These are phyloP conservation scores for Sphagnum fallax DNA, from an alignment of 228 moss, liverwort and hornwort species.

Conservation along the genomic window DNA sequence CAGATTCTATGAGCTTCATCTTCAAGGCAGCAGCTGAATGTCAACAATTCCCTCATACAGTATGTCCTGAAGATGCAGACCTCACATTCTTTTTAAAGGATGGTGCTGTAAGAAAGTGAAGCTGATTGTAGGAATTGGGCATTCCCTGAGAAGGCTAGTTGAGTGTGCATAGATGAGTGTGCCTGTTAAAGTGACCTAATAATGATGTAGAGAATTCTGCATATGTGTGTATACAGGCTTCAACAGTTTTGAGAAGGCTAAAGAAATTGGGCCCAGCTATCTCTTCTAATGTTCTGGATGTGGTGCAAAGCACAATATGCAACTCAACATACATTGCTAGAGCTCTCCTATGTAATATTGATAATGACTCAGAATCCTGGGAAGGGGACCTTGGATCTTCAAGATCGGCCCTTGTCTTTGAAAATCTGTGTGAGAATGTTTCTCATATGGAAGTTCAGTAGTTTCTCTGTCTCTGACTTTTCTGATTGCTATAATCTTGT, in stretches of 20 bases:
- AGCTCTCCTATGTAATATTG: slow-evolving; percentile 82
- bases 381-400: slow-evolving; percentile 70
- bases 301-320: slow-evolving; percentile 86
- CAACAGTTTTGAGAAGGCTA: slow-evolving; percentile 73
- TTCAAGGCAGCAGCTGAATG: slow-evolving; percentile 88
- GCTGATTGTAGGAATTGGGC: too few species aligned
- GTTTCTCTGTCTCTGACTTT: too few species aligned
- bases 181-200: too few species aligned
- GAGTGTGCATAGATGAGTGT: too few species aligned
- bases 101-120: too few species aligned
- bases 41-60: slow-evolving; percentile 75
- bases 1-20: slow-evolving; percentile 80
- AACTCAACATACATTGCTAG: slow-evolving; percentile 76
- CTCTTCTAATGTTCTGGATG: slow-evolving; percentile 80
- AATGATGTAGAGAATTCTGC: neutral
- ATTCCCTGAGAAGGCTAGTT: too few species aligned
- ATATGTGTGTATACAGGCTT: slow-evolving; percentile 42
- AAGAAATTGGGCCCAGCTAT: slow-evolving; percentile 85
- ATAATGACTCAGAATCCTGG: slow-evolving; percentile 80
- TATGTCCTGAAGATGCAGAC: slow-evolving; percentile 12
- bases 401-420: slow-evolving; percentile 59
- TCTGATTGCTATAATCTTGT: too few species aligned
- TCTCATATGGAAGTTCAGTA: too few species aligned
- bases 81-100: too few species aligned
- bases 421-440: too few species aligned